These are phyloP conservation scores for Pseudogymnoascus sp. DNA, from an alignment of 2,329 filamentous ascomycete species.

Conservation along the genomic window DNA sequence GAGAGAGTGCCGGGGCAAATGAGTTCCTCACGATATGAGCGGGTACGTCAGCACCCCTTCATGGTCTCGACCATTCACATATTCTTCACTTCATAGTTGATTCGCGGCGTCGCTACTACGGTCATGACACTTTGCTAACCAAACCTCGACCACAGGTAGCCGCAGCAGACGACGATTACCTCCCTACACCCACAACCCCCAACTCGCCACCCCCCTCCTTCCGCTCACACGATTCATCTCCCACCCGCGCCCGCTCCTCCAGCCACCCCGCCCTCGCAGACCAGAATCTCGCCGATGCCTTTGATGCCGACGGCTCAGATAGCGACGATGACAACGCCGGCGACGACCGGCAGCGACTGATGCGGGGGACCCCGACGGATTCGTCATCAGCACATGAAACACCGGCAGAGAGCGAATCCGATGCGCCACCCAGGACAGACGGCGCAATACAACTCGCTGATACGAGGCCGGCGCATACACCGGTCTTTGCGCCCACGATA, in stretches of 20 bases:
- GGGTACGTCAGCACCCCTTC: conserved; percentile 37
- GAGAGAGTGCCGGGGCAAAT: conserved; percentile 15
- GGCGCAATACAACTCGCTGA: conserved; percentile 11
- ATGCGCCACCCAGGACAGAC: conserved; percentile 8
- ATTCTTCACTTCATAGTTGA: neutral
- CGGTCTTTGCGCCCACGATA: conserved; percentile 19
- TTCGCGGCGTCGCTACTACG: neutral
- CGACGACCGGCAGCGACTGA: conserved; percentile 80
- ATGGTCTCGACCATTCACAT: conserved; percentile 14
- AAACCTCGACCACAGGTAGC: conserved; percentile 40
- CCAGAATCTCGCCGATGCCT: conserved; percentile 83
- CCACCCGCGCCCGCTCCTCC: conserved; percentile 38
- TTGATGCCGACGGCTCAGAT: conserved; percentile 74
- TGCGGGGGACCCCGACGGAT: conserved; percentile 51
- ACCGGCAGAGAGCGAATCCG: conserved; percentile 19
- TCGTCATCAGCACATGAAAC: conserved; percentile 26
- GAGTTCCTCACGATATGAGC: conserved; percentile 42
- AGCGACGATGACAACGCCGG: conserved; percentile 63
- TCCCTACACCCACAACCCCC: conserved; percentile 33
- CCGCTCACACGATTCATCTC: conserved; percentile 73
- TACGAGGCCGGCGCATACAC: conserved; percentile 23
- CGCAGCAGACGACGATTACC: conserved; percentile 48
- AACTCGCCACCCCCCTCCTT: conserved; percentile 75
- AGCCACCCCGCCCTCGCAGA: conserved; percentile 48
- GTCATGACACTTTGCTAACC: conserved; percentile 17